Conservation (phyloP, 305 asterid species). For the Solanum hybrid region DNA sequence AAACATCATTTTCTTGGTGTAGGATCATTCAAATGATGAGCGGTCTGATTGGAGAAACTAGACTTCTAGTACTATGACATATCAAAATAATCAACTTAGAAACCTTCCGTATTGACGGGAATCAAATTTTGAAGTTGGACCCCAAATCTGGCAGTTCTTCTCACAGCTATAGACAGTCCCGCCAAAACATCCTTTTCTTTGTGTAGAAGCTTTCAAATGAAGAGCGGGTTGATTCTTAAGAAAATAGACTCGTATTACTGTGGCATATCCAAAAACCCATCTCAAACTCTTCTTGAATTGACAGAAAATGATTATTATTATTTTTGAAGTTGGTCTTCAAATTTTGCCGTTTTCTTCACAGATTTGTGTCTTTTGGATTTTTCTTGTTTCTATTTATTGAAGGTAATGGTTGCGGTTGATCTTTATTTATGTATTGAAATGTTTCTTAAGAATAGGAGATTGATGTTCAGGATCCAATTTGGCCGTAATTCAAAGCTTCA, state of each 20-base stretch:
- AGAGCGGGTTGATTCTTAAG: not conserved
- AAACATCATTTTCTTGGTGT: not conserved
- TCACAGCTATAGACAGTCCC: not conserved
- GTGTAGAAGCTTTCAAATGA: not conserved
- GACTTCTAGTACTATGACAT: too few species aligned
- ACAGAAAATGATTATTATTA: not conserved
- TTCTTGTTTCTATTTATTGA: too few species aligned
- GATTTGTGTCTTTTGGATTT: too few species aligned
- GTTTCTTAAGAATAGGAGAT: too few species aligned
- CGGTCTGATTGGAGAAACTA: not conserved
- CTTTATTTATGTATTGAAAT: too few species aligned
- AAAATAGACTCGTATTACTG: not conserved
- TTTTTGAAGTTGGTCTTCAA: not conserved
- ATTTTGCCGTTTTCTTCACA: too few species aligned
- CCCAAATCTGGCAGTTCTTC: not conserved
- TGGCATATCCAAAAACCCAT: not conserved
- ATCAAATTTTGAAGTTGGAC: not conserved
- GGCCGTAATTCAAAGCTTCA: too few species aligned
- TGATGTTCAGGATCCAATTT: too few species aligned
- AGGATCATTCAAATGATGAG: not conserved
- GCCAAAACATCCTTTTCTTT: not conserved
- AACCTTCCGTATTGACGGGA: not conserved
- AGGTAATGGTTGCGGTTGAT: too few species aligned
- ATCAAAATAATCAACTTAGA: not conserved
- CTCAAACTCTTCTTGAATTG: not conserved